These are phyloP conservation scores for Eimeria maxima DNA, from an alignment of 169 alveolate species.

Conservation along the genomic window DNA sequence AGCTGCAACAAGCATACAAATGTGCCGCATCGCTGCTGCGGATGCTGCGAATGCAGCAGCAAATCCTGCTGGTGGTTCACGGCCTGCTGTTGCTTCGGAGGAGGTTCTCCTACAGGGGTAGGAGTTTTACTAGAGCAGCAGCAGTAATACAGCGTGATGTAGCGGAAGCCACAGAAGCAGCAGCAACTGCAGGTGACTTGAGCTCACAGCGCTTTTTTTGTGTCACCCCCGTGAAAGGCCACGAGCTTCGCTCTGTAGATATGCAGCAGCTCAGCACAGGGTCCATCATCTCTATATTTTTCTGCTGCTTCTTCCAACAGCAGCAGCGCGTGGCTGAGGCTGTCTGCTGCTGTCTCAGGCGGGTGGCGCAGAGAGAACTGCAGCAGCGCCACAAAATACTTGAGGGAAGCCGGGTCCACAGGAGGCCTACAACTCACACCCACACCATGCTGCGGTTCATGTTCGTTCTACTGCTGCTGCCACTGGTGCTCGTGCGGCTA, in stretches of 20 bases:
- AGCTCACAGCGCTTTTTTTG: slow-evolving; percentile 51
- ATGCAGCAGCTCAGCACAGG: slow-evolving; percentile 65
- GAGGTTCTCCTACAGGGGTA: not conserved
- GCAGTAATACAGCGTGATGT: not conserved
- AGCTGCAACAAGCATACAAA: slow-evolving; percentile 41
- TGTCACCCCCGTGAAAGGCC: slow-evolving; percentile 55
- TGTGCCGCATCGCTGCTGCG: slow-evolving; percentile 2
- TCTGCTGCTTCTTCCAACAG: slow-evolving; percentile 72
- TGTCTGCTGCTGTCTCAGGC: slow-evolving; percentile 65
- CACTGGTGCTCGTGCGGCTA: not conserved
- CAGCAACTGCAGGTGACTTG: slow-evolving; percentile 25
- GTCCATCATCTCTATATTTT: slow-evolving; percentile 4
- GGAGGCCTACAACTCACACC: slow-evolving; percentile 2
- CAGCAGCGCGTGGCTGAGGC: slow-evolving; percentile 72
- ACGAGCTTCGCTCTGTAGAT: slow-evolving; percentile 56
- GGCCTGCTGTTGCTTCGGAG: too few species aligned
- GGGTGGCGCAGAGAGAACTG: slow-evolving; percentile 70
- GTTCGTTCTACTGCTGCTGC: not conserved
- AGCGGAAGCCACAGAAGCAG: slow-evolving; percentile 36
- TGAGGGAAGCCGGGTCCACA: slow-evolving; percentile 14
- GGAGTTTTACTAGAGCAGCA: too few species aligned
- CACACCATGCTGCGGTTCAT: not conserved
- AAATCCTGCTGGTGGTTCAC: slow-evolving; percentile 19
- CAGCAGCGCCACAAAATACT: slow-evolving; percentile 67
- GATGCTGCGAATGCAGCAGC: not conserved